Evolutionary conservation across 176 grass and related monocot genomes (phyloP).

Genomic region (Cenchrus americanus): DNA sequence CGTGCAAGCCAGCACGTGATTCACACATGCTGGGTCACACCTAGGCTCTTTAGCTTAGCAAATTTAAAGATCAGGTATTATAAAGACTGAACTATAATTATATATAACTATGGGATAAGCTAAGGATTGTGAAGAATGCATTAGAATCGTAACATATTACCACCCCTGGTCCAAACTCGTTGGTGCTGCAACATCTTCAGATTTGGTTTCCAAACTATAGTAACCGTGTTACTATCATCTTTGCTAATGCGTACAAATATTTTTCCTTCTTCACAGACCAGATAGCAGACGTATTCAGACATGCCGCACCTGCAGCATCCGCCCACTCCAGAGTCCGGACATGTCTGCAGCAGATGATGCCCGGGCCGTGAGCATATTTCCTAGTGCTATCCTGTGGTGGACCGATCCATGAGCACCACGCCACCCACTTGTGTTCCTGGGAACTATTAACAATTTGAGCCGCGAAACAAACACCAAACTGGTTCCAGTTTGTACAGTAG

Average conservation of each 20-base stretch:
- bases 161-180: too few species aligned
- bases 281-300: background rate
- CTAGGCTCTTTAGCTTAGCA: too few species aligned
- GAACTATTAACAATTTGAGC: conserved; percentile 43
- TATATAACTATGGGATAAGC: too few species aligned
- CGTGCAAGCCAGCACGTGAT: too few species aligned
- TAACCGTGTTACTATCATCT: background rate
- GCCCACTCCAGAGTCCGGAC: background rate
- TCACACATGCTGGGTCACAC: too few species aligned
- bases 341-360: background rate
- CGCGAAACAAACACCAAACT: conserved; percentile 4
- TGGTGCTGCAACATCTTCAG: background rate
- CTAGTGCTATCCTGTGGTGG: background rate
- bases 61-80: too few species aligned
- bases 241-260: background rate
- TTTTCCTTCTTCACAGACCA: background rate
- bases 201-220: background rate
- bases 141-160: too few species aligned
- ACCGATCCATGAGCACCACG: background rate
- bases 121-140: too few species aligned
- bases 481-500: background rate
- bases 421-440: background rate
- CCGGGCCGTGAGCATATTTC: background rate
- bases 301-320: background rate
- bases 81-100: too few species aligned